Evolutionary conservation across 345 rosid species (phyloP), one percentile per base, ranked within the genome.

Genomic region (Stellera chamaejasme): DNA sequence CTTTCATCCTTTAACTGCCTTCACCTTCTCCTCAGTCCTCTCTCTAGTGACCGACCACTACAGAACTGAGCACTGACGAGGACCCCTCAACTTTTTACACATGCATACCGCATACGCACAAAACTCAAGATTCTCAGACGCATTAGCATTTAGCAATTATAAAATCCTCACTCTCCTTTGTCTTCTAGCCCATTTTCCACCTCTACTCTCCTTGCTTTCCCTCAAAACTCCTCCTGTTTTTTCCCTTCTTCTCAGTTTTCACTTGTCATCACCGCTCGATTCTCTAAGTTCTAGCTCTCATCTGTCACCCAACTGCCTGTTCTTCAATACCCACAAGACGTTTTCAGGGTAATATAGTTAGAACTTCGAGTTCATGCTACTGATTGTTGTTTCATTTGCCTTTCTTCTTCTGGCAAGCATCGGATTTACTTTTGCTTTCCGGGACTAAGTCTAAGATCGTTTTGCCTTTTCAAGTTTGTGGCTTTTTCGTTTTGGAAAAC

Each of bases 41-140:
- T 19, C 23, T 19, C 23, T 19, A 19, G 15, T 13, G 28, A 44
- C 45, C 6, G 12, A 7, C 54, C 47, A 54, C 6, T 36, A 26
- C 32, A 14, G n/a, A 4, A 32, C 7, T 45, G 13, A 55, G 59
- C 4, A 32, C 7, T 45, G 13, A 55, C 47, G 10, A 4, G 19
- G 48, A 19, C 60, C 60, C 36, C n/a, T 45, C 10, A 28, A 32
- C 32, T 19, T 19, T 42, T 41, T 48, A 26, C 23, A 47, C 69
- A 59, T 66, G 60, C 55, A 59, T 13, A 6, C 61, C 59, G 60
- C 55, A 59, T 13, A 6, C 61, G 11, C 61, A 49, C 60, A 54
- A n/a, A 54, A 10, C 52, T 65, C 56, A 10, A 54, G 61, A 49
- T 66, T 55, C 61, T 54, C 60, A 48, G 54, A 26, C 55, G 53